These are phyloP conservation scores for Hansenula sp. DNA, from an alignment of 1,139 yeast species.

Conservation along the genomic window DNA sequence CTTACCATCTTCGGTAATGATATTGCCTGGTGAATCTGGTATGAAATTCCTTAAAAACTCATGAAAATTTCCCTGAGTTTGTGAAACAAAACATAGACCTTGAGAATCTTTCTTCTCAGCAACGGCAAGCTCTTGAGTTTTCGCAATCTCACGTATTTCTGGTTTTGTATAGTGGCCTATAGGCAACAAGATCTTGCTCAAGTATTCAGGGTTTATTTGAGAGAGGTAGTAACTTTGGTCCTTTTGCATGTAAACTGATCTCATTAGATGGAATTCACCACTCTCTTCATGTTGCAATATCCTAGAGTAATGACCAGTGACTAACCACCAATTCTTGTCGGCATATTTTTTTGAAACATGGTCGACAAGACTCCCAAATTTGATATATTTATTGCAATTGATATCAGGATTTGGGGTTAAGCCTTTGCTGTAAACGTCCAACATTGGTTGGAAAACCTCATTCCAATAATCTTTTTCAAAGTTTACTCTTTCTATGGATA, in stretches of 20 bases:
- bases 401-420: constrained; percentile 95
- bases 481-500: constrained; percentile 73
- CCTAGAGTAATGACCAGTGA: constrained; percentile 90
- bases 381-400: constrained; percentile 78
- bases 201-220: constrained; percentile 46
- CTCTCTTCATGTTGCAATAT: constrained; percentile 34
- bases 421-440: constrained; percentile 65
- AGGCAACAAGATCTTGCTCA: constrained; percentile 65
- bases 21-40: constrained; percentile 68
- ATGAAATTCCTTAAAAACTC: constrained; percentile 76
- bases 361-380: constrained; percentile 74
- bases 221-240: constrained; percentile 93
- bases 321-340: constrained; percentile 67
- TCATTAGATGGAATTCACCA: constrained; percentile 43
- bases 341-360: constrained; percentile 39
- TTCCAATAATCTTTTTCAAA: constrained; percentile 92
- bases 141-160: constrained; percentile 66
- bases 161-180: constrained; percentile 76
- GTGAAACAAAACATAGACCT: constrained; percentile 86
- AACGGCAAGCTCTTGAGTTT: constrained; percentile 45
- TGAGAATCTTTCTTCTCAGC: constrained; percentile 88
- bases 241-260: constrained; percentile 59
- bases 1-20: constrained; percentile 54
- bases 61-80: constrained; percentile 62
- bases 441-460: constrained; percentile 90